These are phyloP conservation scores for Ananas comosus DNA, from an alignment of 176 grass and related monocot genomes.

Conservation along the genomic window DNA sequence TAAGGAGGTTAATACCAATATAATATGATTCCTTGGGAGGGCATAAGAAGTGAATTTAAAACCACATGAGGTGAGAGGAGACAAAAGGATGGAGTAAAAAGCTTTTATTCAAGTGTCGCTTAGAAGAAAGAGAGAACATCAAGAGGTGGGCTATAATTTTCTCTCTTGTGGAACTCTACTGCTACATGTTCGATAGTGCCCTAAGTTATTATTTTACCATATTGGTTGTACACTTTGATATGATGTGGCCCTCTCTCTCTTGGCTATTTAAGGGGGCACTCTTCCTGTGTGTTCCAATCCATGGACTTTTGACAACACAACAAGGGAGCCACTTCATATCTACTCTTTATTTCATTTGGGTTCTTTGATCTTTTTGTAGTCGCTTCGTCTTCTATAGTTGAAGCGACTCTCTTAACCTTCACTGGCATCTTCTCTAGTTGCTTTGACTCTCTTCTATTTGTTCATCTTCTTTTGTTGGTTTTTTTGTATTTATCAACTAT, in stretches of 20 bases:
- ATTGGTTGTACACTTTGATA: slow-evolving; percentile 9
- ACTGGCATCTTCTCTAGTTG: no score
- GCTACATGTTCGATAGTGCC: not conserved
- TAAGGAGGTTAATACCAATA: no score
- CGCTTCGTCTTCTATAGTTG: not conserved
- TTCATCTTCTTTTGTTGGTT: no score
- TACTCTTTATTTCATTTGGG: not conserved
- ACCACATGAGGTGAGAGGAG: slow-evolving; percentile 23
- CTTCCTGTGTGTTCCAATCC: slow-evolving; percentile 17
- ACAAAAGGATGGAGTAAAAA: slow-evolving; percentile 27
- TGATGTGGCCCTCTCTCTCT: slow-evolving; percentile 35
- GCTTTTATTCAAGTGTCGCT: slow-evolving; percentile 22
- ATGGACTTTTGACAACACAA: slow-evolving; percentile 11
- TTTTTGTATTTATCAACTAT: no score
- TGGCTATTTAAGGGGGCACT: slow-evolving; percentile 42
- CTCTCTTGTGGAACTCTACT: not conserved
- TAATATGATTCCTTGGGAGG: not conserved
- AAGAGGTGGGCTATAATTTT: not conserved
- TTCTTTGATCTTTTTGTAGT: not conserved
- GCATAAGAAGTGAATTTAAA: slow-evolving; percentile 25
- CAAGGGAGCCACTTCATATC: not conserved
- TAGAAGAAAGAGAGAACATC: slow-evolving; percentile 10
- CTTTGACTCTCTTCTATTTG: no score
- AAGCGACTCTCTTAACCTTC: no score
- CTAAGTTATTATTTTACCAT: not conserved